Base-by-base conservation (phyloP, 148 eudicot genomes). In the Chenopodium suecicum region DNA sequence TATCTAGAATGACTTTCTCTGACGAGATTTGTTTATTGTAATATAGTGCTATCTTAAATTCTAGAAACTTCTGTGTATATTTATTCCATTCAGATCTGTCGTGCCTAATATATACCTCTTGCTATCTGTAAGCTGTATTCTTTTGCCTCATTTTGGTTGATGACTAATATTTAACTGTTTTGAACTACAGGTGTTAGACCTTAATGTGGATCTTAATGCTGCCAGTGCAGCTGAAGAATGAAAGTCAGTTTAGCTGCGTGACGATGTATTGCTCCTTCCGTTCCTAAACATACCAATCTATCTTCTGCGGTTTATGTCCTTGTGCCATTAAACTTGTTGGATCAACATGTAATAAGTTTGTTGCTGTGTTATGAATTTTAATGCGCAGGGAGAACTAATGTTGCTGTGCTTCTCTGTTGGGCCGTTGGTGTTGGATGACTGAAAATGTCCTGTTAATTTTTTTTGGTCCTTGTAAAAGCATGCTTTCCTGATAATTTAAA, bases 171-270 rank as follows among this genome's bases (percentile, higher is more conserved):
- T 12, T 44, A 22, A 1, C 23, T 62, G 4, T 9, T 25, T 77
- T 29, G 22, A 50, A 50, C 19, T 81, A 85, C 88, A 95, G 98
- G 94, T 77, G 82, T 87, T 95, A 78, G 97, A 95, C 86, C 91
- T 94, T 78, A 94, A 91, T 66, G 98, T 94, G 84, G 98, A 94
- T 85, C 84, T 94, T 70, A 93, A 91, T 84, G 96, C 94, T 78
- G 98, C 98, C n/a, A 95, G 96, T 85, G 98, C 97, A 13, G 97
- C 98, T 54, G 98, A 95, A 89, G 97, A 95, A 85, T 94, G 91
- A 94, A 70, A 74, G 13, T 41, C 82, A 44, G 81, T 22, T 44
- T 82, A 32, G 22, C 20, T 23, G 46, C 44, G 44, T 20, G 22
- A 20, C 25, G 74, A 64, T 78, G 81, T 72, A 41, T 78, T 65